phyloP scores from a whole-genome alignment of 1,139 yeast species.

The Blastobotrys persicus region DNA sequence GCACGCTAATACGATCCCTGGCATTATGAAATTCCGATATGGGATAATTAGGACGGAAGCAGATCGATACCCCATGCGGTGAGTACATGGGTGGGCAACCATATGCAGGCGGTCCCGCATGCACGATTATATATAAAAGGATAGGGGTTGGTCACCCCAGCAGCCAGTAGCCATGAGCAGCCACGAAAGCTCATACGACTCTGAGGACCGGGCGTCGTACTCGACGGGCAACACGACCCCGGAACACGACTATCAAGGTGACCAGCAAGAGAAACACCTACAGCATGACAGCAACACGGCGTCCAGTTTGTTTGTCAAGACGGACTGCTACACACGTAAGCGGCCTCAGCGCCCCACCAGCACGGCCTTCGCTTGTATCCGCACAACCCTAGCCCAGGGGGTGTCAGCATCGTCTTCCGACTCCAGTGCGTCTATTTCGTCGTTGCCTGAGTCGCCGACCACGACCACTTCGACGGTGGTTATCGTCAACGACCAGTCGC shows the following conservation, averaged over 20 bases:
- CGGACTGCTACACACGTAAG: neutral
- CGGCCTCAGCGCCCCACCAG: conserved; percentile 7
- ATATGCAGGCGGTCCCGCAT: conserved; percentile 4
- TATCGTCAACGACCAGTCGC: conserved; percentile 29
- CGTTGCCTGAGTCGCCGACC: conserved; percentile 9
- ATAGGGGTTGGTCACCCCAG: neutral
- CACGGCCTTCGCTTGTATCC: conserved; percentile 6
- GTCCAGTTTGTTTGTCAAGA: conserved; percentile 1
- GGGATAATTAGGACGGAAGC: conserved; percentile 2
- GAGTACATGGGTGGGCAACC: conserved; percentile 3
- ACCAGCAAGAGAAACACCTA: neutral
- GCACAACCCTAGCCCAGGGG: neutral
- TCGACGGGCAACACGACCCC: conserved; percentile 20
- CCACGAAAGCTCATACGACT: neutral
- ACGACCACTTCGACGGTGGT: conserved; percentile 10
- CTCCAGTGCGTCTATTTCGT: conserved; percentile 10
- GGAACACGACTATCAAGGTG: conserved; percentile 4
- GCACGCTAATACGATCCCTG: neutral
- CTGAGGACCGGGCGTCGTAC: conserved; percentile 10
- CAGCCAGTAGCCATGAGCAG: conserved; percentile 7
- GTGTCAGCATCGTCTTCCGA: neutral
- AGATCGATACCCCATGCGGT: conserved; percentile 4
- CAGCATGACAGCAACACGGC: too few relatives aligned
- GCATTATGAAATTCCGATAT: neutral
- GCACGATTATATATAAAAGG: conserved; percentile 5